Evolutionary conservation across 2,329 filamentous ascomycete species (phyloP).

Genomic region (Sclerotinia subarctica): DNA sequence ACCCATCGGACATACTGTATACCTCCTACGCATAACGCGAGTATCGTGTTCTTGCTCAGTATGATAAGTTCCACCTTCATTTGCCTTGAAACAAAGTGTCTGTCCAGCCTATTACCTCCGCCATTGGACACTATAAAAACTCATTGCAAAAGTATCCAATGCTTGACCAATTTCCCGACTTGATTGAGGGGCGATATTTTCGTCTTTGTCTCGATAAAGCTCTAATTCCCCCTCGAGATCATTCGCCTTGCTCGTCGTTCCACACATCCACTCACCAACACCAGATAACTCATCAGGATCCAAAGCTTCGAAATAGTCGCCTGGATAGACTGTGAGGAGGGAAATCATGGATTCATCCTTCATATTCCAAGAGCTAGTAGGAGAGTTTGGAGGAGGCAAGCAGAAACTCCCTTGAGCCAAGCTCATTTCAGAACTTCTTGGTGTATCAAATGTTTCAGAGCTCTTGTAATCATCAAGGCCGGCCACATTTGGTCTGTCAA

Average conservation of each 20-base stretch:
- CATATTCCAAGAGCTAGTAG: background rate
- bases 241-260: background rate
- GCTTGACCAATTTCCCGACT: background rate
- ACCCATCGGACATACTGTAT: background rate
- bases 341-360: background rate
- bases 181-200: background rate
- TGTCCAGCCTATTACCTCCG: background rate
- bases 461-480: background rate
- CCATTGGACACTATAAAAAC: background rate
- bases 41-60: background rate
- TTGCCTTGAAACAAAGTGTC: background rate
- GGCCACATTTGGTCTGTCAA: background rate
- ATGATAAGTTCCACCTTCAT: background rate
- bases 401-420: background rate
- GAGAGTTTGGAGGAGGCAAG: background rate
- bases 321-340: background rate
- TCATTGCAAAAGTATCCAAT: background rate
- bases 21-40: background rate
- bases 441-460: slow-evolving; percentile 6
- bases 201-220: background rate
- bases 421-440: background rate
- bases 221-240: background rate
- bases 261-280: slow-evolving; percentile 5
- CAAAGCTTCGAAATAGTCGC: background rate
- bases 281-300: background rate